These are phyloP conservation scores for Microcera coccophila DNA, from an alignment of 2,329 filamentous ascomycete genomes.

Conservation along the genomic window DNA sequence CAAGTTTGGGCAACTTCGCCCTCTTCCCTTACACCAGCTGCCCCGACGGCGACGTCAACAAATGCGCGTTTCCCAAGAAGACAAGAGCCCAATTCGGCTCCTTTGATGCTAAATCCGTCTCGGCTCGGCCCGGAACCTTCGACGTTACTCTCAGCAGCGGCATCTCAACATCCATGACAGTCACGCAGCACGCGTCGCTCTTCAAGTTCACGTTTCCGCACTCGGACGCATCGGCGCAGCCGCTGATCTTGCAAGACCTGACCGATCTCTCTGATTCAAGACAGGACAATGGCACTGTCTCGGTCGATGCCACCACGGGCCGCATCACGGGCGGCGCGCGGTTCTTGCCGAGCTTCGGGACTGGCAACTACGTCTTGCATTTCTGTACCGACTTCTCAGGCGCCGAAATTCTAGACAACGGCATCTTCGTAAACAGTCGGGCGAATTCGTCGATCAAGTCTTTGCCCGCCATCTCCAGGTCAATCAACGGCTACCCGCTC, in stretches of 20 bases:
- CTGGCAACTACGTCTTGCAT: background rate
- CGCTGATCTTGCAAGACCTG: background rate
- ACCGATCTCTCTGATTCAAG: background rate
- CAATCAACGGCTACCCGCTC: too few relatives aligned
- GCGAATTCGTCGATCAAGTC: too few relatives aligned
- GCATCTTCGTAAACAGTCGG: too few relatives aligned
- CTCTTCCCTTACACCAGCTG: slow-evolving; percentile 48
- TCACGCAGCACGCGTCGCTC: background rate
- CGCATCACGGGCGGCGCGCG: background rate
- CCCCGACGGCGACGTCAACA: slow-evolving; percentile 39
- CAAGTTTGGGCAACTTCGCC: slow-evolving; percentile 52
- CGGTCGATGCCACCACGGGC: background rate
- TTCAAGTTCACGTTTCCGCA: background rate
- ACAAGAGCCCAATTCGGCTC: too few relatives aligned
- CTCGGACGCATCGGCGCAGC: too few relatives aligned
- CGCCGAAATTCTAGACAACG: background rate
- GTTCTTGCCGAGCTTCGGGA: background rate
- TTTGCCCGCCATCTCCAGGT: too few relatives aligned
- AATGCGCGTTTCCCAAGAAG: slow-evolving; percentile 37
- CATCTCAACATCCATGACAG: background rate
- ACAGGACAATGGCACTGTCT: background rate
- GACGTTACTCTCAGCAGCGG: background rate
- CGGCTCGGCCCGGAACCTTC: background rate
- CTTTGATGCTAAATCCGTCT: too few relatives aligned
- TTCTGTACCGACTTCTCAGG: background rate